Evolutionary conservation across 371 early-diverging fungal species (phyloP).

Genomic region (Sporodiniella umbellata): DNA sequence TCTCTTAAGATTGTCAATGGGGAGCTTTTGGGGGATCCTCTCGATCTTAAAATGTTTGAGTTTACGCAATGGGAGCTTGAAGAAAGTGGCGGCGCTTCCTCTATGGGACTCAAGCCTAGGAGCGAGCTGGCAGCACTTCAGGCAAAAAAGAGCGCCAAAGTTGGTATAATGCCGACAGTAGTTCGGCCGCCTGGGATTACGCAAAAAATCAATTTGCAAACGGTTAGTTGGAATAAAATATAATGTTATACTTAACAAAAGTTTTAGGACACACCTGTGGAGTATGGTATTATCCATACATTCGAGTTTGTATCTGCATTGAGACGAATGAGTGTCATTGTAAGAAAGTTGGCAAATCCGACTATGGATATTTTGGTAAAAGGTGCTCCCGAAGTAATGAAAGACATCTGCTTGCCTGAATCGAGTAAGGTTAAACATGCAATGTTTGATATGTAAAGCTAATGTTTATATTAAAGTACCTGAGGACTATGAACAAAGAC

Average conservation of each 20-base stretch:
- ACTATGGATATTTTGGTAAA: conserved; percentile 90
- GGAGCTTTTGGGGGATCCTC: conserved; percentile 94
- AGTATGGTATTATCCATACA: conserved; percentile 88
- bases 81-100: conserved; percentile 64
- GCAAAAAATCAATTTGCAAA: conserved; percentile 27
- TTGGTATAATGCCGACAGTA: conserved; percentile 74
- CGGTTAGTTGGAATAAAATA: conserved; percentile 8
- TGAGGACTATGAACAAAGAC: conserved; percentile 71
- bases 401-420: conserved; percentile 77
- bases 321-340: conserved; percentile 95
- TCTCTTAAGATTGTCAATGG: conserved; percentile 90
- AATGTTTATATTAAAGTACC: too few relatives aligned
- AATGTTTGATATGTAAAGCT: too few relatives aligned
- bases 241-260: background rate
- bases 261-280: conserved; percentile 40
- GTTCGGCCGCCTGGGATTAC: conserved; percentile 80
- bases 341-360: conserved; percentile 63
- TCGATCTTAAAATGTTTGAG: conserved; percentile 99
- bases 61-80: conserved; percentile 92
- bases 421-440: conserved; percentile 50
- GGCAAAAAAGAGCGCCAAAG: conserved; percentile 37
- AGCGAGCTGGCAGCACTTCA: conserved; percentile 31
- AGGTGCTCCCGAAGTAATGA: conserved; percentile 96
- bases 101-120: conserved; percentile 35
- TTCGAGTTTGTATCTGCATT: conserved; percentile 95